Percentiles rank a stretch among this genome's conserved stretches.
phyloP scores from a whole-genome alignment of 2,329 filamentous ascomycete genomes.

The Colletotrichum spinosum region DNA sequence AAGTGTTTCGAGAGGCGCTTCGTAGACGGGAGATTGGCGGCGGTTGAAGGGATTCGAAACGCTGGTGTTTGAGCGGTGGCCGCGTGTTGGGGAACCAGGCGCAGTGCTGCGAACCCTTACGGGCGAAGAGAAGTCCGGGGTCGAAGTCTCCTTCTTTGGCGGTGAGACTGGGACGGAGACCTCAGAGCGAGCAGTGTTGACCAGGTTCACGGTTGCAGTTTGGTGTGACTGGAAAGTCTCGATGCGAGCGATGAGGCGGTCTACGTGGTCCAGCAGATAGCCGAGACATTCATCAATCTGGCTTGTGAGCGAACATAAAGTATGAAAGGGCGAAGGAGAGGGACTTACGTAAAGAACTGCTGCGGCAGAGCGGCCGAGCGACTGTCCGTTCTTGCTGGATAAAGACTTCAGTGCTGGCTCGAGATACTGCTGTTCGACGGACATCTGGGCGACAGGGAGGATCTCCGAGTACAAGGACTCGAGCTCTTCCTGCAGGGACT shows the following conservation, averaged over 20 bases:
- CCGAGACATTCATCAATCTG: conserved; percentile 65
- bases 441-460: conserved; percentile 76
- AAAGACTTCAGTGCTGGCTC: conserved; percentile 67
- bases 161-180: conserved; percentile 45
- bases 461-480: conserved; percentile 78
- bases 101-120: conserved; percentile 41
- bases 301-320: not conserved
- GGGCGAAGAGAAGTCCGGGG: conserved; percentile 49
- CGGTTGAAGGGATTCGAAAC: conserved; percentile 20
- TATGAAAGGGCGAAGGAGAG: not conserved
- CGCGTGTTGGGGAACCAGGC: conserved; percentile 48
- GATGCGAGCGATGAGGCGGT: conserved; percentile 54
- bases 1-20: conserved; percentile 59
- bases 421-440: conserved; percentile 74
- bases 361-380: conserved; percentile 56
- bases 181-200: conserved; percentile 58
- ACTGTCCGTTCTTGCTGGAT: conserved; percentile 56
- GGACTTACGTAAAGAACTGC: conserved; percentile 64
- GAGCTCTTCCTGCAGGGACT: conserved; percentile 70
- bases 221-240: conserved; percentile 61
- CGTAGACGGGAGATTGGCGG: conserved; percentile 52
- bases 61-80: conserved; percentile 44
- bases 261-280: conserved; percentile 61
- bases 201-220: conserved; percentile 50
- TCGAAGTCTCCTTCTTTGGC: conserved; percentile 39